Percentiles rank a stretch among this genome's conserved stretches.
Conservation (phyloP, 2,329 filamentous ascomycete species). For the Epichloe brachyelytri region DNA sequence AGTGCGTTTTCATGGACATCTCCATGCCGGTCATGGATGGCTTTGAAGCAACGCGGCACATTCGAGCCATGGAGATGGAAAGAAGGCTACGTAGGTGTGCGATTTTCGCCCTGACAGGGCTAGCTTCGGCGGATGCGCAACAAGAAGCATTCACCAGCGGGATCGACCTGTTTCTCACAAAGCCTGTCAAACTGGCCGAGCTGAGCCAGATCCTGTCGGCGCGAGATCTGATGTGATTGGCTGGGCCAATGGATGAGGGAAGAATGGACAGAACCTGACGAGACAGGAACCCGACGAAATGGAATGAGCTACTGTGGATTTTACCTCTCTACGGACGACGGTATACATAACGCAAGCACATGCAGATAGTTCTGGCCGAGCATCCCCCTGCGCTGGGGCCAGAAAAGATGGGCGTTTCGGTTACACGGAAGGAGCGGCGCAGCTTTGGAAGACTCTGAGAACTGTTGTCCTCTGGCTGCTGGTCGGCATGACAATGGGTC, state of each 20-base stretch:
- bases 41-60: conserved; percentile 31
- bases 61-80: conserved; percentile 18
- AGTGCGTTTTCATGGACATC: conserved; percentile 28
- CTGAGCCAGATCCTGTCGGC: conserved; percentile 11
- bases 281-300: neutral
- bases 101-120: conserved; percentile 37
- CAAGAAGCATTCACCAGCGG: conserved; percentile 37
- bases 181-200: conserved; percentile 31
- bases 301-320: neutral
- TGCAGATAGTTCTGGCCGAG: too few species aligned
- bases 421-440: too few species aligned
- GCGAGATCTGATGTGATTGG: neutral
- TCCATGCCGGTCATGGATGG: conserved; percentile 43
- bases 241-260: neutral
- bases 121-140: conserved; percentile 32
- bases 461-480: too few species aligned
- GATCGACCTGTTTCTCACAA: conserved; percentile 38
- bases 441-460: too few species aligned
- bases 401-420: too few species aligned
- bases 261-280: neutral
- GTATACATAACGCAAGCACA: too few species aligned
- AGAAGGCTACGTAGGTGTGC: conserved; percentile 9
- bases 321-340: too few species aligned
- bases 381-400: too few species aligned
- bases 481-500: too few species aligned